phyloP scores from a whole-genome alignment of 1,284 basidiomycete genomes.

The Cutaneotrichosporon curvatum region DNA sequence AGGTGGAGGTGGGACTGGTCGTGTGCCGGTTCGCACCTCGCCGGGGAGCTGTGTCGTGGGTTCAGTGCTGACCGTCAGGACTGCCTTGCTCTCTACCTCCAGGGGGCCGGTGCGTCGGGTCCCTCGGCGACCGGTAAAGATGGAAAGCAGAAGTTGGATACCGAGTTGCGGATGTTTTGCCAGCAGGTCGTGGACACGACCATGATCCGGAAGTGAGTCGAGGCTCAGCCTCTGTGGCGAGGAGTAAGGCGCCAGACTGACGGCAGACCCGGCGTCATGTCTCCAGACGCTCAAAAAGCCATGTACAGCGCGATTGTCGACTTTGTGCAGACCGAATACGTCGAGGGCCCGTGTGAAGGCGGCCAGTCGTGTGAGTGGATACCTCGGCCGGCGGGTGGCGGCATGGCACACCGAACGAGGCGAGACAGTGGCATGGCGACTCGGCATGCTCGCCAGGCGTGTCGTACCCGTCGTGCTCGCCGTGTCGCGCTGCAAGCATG shows the following conservation, averaged over 20 bases:
- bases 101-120: constrained; percentile 42
- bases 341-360: constrained; percentile 44
- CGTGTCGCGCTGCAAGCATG: too few relatives aligned
- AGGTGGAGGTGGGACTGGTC: not conserved
- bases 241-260: not conserved
- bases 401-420: too few relatives aligned
- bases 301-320: constrained; percentile 44
- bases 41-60: too few relatives aligned
- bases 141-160: constrained; percentile 44
- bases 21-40: too few relatives aligned
- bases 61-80: constrained; percentile 34
- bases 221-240: not conserved
- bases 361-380: constrained; percentile 42
- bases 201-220: constrained; percentile 38
- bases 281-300: constrained; percentile 30
- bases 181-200: constrained; percentile 45
- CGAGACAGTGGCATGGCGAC: too few relatives aligned
- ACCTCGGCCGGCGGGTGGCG: too few relatives aligned
- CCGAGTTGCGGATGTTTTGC: constrained; percentile 44
- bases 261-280: constrained; percentile 31
- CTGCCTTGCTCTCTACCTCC: constrained; percentile 45
- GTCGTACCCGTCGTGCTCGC: not conserved
- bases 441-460: too few relatives aligned
- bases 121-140: constrained; percentile 33
- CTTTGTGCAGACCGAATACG: constrained; percentile 44